Percentiles rank a stretch among this genome's conserved stretches.
Conservation (phyloP, 306 rosid species). For the Quercus parvula region DNA sequence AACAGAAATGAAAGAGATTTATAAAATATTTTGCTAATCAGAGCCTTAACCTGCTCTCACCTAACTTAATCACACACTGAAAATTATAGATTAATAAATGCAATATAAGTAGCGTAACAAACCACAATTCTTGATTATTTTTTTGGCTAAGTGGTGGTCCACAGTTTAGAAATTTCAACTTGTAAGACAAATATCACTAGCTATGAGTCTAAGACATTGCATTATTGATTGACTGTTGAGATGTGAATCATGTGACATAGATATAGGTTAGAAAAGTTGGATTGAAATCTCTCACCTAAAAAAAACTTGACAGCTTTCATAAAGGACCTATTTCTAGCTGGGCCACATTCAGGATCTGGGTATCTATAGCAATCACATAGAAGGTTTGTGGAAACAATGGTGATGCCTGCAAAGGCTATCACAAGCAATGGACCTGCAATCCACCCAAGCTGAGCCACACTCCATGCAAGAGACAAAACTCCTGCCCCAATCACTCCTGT, state of each 20-base stretch:
- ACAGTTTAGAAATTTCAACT: neutral
- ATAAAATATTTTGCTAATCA: too few species aligned
- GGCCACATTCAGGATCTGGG: conserved; percentile 44
- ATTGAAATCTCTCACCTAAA: conserved; percentile 22
- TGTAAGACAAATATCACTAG: neutral
- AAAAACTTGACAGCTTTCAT: conserved; percentile 43
- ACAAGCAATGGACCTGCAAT: conserved; percentile 48
- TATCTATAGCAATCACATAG: conserved; percentile 51
- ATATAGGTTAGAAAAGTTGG: neutral
- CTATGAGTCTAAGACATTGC: neutral
- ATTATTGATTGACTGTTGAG: too few species aligned
- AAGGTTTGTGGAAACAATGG: conserved; percentile 42
- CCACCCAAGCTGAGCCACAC: conserved; percentile 81
- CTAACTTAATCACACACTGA: too few species aligned
- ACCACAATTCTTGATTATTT: neutral
- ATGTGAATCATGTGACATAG: neutral
- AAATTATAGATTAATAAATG: neutral
- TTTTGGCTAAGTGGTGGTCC: neutral
- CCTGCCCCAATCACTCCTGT: conserved; percentile 87
- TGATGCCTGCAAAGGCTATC: conserved; percentile 45
- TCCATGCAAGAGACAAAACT: conserved; percentile 76
- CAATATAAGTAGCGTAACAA: neutral
- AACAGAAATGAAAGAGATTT: too few species aligned
- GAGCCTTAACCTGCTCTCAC: too few species aligned
- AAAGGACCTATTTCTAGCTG: conserved; percentile 28